Evolutionary conservation across 2,329 filamentous ascomycete genomes (phyloP), one percentile per base, ranked within the genome.

Genomic region (Zymoseptoria passerinii): DNA sequence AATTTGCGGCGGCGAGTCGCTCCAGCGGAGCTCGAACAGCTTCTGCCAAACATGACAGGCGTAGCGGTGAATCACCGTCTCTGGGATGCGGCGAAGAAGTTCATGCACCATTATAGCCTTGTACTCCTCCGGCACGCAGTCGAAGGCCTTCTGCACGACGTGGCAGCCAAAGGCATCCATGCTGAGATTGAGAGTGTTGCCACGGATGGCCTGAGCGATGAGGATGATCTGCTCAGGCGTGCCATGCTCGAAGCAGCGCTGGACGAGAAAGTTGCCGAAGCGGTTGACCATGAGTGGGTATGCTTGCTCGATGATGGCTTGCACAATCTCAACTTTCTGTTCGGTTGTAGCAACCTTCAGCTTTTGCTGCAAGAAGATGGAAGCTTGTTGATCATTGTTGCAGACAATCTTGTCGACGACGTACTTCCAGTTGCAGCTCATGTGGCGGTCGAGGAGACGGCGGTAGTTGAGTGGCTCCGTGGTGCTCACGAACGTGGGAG

Each of bases 1-100:
- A 75, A 99, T 96, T 74, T 96, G 92, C 23, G 94, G 94, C 49
- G 94, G 94, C 48, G 91, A 89, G 68, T 92, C 88, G 63, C 86
- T 90, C 94, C 94, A 99, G 70, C 94, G 88, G 66, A 99, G 83
- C 75, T 99, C 94, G 73, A 99, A 99, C 28, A 99, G 83, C 79
- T 99, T 99, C 78, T 99, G 94, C 94, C 94, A 99, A 63, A 99
- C 94, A 74, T 99, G 94, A 70, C 94, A 99, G 59, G 94, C 94
- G 76, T 99, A 99, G 66, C 95, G 89, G 76, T 99, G 95, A 71
- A 99, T 94, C 64, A 99, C 92, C 2, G 94, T 99, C 75, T 99
- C 92, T 0, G 92, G 94, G 64, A 99, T 99, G 57, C 91, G 87
- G 61, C 91, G 90, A 58, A 99, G 84, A 27, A 99, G 81, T 72